Evolutionary conservation across 2,329 filamentous ascomycete species (phyloP).

Genomic region (Fusarium veterinarium): DNA sequence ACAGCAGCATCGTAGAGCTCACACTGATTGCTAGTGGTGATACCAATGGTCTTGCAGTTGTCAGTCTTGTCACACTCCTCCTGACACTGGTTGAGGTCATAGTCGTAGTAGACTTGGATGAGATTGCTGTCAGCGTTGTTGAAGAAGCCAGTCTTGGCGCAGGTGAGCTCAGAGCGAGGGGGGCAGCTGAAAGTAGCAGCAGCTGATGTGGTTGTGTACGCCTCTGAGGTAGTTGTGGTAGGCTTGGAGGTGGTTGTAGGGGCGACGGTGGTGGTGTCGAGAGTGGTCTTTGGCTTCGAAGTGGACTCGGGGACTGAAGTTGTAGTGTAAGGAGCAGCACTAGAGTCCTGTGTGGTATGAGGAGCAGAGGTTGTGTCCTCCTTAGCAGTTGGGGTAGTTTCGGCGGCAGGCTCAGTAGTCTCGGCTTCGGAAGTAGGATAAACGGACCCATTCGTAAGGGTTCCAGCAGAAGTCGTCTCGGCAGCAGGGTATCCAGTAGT

Average conservation of each 20-base stretch:
- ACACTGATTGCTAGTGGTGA: constrained; percentile 18
- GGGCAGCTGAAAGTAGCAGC: constrained; percentile 10
- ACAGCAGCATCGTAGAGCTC: constrained; percentile 26
- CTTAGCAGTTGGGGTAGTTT: neutral
- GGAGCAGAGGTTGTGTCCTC: neutral
- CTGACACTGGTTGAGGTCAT: constrained; percentile 10
- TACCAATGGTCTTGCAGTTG: constrained; percentile 22
- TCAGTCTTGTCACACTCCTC: constrained; percentile 1
- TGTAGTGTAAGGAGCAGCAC: constrained; percentile 1
- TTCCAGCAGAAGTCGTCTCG: neutral
- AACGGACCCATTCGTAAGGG: neutral
- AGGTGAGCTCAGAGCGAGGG: constrained; percentile 9
- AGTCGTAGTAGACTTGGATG: neutral
- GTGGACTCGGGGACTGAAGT: constrained; percentile 2
- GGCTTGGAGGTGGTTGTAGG: constrained; percentile 4
- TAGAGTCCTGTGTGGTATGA: neutral
- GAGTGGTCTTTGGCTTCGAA: constrained; percentile 16
- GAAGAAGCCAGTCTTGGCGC: constrained; percentile 14
- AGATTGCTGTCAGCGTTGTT: neutral
- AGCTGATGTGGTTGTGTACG: constrained; percentile 13
- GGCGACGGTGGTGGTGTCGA: constrained; percentile 1
- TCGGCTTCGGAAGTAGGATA: neutral
- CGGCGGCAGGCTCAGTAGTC: neutral
- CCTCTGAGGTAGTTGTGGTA: constrained; percentile 17
- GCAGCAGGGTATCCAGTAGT: neutral